Percentiles rank a stretch among this genome's conserved stretches.
Conservation (phyloP, 192 early-diverging fungal species). For the Phlyctochytrium planicorne region DNA sequence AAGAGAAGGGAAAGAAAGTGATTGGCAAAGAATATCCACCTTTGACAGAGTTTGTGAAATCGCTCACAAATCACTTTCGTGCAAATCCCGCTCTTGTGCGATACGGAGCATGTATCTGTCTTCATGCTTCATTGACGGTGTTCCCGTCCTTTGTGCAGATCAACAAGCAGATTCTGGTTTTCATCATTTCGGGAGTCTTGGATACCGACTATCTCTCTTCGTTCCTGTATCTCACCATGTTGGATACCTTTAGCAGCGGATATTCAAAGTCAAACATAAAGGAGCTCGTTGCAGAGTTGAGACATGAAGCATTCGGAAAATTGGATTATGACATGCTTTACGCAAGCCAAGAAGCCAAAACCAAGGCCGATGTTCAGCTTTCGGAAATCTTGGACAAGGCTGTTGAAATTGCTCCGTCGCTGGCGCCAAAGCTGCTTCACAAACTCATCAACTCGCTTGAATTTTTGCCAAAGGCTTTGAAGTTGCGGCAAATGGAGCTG, state of each 20-base stretch:
- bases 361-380: constrained; percentile 5
- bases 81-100: constrained; percentile 51
- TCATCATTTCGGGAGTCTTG: constrained; percentile 47
- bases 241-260: constrained; percentile 24
- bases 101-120: constrained; percentile 47
- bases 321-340: constrained; percentile 29
- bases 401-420: constrained; percentile 32
- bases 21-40: constrained; percentile 26
- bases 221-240: constrained; percentile 52
- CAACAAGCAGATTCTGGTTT: constrained; percentile 34
- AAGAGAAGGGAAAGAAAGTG: constrained; percentile 13
- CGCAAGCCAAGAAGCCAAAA: not conserved
- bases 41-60: constrained; percentile 44
- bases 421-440: constrained; percentile 41
- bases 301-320: constrained; percentile 13
- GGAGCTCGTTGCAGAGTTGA: constrained; percentile 21
- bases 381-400: constrained; percentile 38
- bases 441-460: constrained; percentile 55
- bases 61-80: constrained; percentile 52
- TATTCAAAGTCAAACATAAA: constrained; percentile 14
- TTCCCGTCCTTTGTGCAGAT: constrained; percentile 36
- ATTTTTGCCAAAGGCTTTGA: constrained; percentile 41
- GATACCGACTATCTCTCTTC: constrained; percentile 54
- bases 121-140: constrained; percentile 43
- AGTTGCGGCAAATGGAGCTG: constrained; percentile 48